Conservation (phyloP, 805 yeast species). For the Hanseniaspora occidentalis region DNA sequence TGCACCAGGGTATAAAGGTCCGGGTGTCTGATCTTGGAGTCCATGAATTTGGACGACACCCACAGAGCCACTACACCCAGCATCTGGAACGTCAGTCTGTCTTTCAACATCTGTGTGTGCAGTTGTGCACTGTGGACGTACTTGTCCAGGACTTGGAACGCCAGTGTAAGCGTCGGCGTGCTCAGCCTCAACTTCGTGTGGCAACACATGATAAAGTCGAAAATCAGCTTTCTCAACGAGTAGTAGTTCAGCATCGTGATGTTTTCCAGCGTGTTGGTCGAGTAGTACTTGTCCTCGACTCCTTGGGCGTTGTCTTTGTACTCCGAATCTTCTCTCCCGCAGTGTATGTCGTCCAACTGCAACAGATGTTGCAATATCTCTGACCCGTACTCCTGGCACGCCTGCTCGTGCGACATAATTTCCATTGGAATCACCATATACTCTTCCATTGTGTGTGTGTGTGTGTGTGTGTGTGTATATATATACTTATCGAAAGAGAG, state of each 20-base stretch:
- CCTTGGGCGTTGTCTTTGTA: neutral
- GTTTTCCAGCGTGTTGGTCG: neutral
- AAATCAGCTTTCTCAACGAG: constrained; percentile 59
- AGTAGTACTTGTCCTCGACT: neutral
- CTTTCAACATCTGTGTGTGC: constrained; percentile 2
- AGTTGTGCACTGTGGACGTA: constrained; percentile 35
- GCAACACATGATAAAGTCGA: constrained; percentile 70
- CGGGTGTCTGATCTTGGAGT: constrained; percentile 54
- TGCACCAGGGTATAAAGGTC: constrained; percentile 38
- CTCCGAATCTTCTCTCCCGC: neutral
- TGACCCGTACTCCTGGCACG: constrained; percentile 5
- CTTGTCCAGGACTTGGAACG: constrained; percentile 67
- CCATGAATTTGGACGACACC: constrained; percentile 74
- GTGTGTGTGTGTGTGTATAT: neutral
- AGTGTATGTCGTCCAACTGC: constrained; percentile 1
- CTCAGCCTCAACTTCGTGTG: constrained; percentile 51
- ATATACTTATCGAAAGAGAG: neutral
- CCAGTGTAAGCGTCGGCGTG: constrained; percentile 52
- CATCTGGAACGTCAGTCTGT: constrained; percentile 34
- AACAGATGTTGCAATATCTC: constrained; percentile 3
- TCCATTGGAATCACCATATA: constrained; percentile 3
- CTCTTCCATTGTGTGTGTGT: neutral
- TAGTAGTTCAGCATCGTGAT: constrained; percentile 10
- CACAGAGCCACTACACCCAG: constrained; percentile 80
- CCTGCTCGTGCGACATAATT: constrained; percentile 5